A percentile compares a stretch with the other conserved stretches of the same genome.
phyloP scores from a whole-genome alignment of 495 filamentous ascomycete genomes.

The Penicillium taxi region DNA sequence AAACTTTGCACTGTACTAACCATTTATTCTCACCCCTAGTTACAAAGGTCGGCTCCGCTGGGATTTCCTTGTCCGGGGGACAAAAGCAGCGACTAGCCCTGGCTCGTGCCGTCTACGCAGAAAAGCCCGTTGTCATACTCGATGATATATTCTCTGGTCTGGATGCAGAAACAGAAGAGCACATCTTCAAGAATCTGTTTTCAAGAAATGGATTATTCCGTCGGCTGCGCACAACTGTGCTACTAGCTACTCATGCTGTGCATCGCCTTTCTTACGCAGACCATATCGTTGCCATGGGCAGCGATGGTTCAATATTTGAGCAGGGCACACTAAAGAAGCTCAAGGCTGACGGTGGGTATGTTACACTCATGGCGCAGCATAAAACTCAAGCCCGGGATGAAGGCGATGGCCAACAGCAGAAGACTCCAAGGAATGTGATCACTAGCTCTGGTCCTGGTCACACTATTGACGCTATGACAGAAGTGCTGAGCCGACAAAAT shows the following conservation, averaged over 20 bases:
- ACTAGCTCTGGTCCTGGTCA: no score
- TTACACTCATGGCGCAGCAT: not conserved
- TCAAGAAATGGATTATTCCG: constrained; percentile 6
- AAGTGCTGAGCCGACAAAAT: not conserved
- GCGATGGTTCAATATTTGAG: not conserved
- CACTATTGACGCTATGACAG: not conserved
- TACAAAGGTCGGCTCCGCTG: constrained; percentile 24
- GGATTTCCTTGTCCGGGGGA: constrained; percentile 29
- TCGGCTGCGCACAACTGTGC: constrained; percentile 4
- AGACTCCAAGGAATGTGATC: not conserved
- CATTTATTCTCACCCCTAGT: not conserved
- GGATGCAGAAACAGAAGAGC: constrained; percentile 39
- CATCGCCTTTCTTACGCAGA: constrained; percentile 4
- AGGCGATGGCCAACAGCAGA: not conserved
- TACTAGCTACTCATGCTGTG: constrained; percentile 17
- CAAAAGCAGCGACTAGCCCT: constrained; percentile 34
- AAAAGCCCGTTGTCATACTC: constrained; percentile 29
- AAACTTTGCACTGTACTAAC: no score
- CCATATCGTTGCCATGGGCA: constrained; percentile 3
- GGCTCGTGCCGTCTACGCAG: constrained; percentile 41
- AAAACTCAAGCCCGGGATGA: not conserved
- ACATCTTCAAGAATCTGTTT: constrained; percentile 38
- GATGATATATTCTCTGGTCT: constrained; percentile 44
- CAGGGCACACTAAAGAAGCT: constrained; percentile 1
- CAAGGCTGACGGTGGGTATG: constrained; percentile 1